Percentiles rank a stretch among this genome's conserved stretches.
These are phyloP conservation scores for Albugo candida DNA, from an alignment of 352 stramenopile genomes.

Conservation along the genomic window DNA sequence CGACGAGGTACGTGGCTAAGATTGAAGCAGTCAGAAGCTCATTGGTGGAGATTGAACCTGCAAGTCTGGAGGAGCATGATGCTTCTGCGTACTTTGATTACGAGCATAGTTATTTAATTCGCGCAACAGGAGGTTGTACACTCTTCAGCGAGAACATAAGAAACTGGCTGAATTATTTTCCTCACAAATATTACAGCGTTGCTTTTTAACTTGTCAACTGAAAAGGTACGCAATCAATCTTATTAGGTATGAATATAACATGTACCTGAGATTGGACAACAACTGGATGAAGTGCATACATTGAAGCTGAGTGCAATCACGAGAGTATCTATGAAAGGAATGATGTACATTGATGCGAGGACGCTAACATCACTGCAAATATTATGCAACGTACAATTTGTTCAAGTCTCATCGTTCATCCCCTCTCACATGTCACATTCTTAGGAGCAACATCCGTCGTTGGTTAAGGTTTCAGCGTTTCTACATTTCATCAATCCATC, in stretches of 20 bases:
- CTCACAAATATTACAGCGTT: conserved; percentile 19
- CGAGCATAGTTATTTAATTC: conserved; percentile 50
- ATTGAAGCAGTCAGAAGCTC: neutral
- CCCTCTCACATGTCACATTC: conserved; percentile 2
- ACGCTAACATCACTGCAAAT: conserved; percentile 65
- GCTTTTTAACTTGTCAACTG: conserved; percentile 32
- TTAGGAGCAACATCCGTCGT: conserved; percentile 59
- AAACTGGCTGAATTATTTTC: neutral
- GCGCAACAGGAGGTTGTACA: conserved; percentile 36
- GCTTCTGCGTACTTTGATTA: conserved; percentile 65
- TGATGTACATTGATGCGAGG: conserved; percentile 62
- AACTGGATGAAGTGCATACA: conserved; percentile 34
- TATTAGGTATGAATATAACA: neutral
- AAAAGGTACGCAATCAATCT: conserved; percentile 27
- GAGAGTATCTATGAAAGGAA: conserved; percentile 40
- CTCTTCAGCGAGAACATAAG: neutral
- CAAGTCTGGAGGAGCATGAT: conserved; percentile 19
- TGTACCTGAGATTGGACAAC: conserved; percentile 45
- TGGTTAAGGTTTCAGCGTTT: conserved; percentile 31
- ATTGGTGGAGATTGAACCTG: neutral
- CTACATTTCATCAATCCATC: neutral
- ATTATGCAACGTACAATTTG: conserved; percentile 40
- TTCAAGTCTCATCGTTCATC: neutral
- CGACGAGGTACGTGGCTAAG: conserved; percentile 11
- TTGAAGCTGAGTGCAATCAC: conserved; percentile 42